These are phyloP conservation scores for Staphylotrichum tortipilum DNA, from an alignment of 495 filamentous ascomycete species.

Conservation along the genomic window DNA sequence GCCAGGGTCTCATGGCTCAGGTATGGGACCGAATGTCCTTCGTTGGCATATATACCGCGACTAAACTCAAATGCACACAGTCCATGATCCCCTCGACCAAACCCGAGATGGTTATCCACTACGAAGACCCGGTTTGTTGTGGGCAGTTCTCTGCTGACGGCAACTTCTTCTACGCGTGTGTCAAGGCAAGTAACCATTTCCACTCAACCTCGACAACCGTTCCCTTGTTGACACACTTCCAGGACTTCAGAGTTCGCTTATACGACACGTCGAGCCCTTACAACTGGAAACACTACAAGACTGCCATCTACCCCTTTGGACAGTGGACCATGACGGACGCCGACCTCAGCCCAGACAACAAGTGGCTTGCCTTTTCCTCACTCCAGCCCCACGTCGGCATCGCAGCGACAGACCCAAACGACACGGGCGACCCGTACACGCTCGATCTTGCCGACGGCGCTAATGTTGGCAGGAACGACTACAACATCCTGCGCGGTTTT, in stretches of 20 bases:
- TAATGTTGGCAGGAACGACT: constrained; percentile 29
- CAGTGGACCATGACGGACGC: constrained; percentile 97
- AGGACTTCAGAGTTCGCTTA: constrained; percentile 86
- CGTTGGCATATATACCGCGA: not conserved
- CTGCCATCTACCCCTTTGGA: constrained; percentile 73
- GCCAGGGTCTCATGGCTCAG: constrained; percentile 50
- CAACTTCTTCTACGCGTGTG: constrained; percentile 94
- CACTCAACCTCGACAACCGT: not conserved
- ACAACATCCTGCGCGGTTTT: constrained; percentile 25
- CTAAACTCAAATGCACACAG: constrained; percentile 28
- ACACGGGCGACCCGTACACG: constrained; percentile 64
- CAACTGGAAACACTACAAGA: constrained; percentile 94
- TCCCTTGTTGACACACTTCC: not conserved
- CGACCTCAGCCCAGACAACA: constrained; percentile 83
- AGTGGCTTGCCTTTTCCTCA: constrained; percentile 79
- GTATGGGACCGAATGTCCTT: not conserved
- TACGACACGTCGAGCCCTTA: constrained; percentile 97
- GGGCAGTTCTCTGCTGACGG: constrained; percentile 96
- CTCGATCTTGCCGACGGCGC: constrained; percentile 56
- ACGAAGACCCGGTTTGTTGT: constrained; percentile 76
- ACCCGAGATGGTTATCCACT: constrained; percentile 83
- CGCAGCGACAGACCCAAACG: constrained; percentile 75
- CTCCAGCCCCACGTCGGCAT: constrained; percentile 75
- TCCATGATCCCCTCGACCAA: constrained; percentile 60
- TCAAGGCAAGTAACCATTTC: constrained; percentile 40